Evolutionary conservation across 805 yeast genomes (phyloP).

Genomic region (Lachancea sp.): DNA sequence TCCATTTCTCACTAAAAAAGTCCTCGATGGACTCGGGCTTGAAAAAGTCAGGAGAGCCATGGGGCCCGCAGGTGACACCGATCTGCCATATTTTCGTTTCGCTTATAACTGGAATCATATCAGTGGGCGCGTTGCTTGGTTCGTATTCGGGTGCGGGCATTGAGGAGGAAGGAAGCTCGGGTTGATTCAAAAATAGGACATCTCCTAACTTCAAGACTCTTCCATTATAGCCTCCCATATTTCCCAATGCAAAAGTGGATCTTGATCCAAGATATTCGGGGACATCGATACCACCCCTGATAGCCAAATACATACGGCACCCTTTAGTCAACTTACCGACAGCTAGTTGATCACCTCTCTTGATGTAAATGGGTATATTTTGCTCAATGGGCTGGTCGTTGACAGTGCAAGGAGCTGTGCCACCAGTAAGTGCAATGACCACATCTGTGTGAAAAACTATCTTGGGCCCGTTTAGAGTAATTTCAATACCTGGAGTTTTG

Average conservation of each 20-base stretch:
- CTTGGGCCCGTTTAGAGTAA: constrained; percentile 83
- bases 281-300: constrained; percentile 90
- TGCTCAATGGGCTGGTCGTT: constrained; percentile 52
- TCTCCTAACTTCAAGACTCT: constrained; percentile 89
- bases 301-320: constrained; percentile 83
- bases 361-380: constrained; percentile 68
- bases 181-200: constrained; percentile 79
- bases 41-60: constrained; percentile 95
- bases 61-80: constrained; percentile 96
- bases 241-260: constrained; percentile 90
- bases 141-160: constrained; percentile 66
- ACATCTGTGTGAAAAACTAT: constrained; percentile 76
- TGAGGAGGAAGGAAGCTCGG: constrained; percentile 57
- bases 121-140: constrained; percentile 52
- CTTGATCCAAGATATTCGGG: constrained; percentile 93
- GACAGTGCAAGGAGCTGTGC: constrained; percentile 58
- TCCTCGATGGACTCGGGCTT: constrained; percentile 63
- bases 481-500: constrained; percentile 82
- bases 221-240: constrained; percentile 92
- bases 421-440: constrained; percentile 83
- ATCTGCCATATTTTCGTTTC: constrained; percentile 57
- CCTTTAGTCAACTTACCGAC: constrained; percentile 80
- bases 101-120: constrained; percentile 32
- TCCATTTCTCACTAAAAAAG: constrained; percentile 79
- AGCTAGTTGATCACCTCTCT: constrained; percentile 68